Base-by-base conservation (phyloP, 306 rosid species). In the Malus sylvestris region DNA sequence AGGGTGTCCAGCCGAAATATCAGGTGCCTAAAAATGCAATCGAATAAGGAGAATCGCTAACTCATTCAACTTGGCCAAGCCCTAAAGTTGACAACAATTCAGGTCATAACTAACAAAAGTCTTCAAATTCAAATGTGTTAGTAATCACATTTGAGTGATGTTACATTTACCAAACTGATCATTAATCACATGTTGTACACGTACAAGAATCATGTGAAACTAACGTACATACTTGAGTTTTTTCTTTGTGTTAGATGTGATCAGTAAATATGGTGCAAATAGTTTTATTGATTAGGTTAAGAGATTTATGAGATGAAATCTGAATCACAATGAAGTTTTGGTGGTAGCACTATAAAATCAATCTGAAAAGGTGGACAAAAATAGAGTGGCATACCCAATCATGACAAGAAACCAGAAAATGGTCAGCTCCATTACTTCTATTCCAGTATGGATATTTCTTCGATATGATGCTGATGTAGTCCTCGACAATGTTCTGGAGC, bases 341-440 rank as follows among this genome's bases (percentile, higher is more conserved):
- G 55, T 49, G 55, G 20, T 49, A 49, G 2, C 55, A 49, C 55
- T 49, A 49, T 49, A 5, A 49, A 49, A 49, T 49, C 55, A 49
- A 49, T 15, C 8, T 49, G 55, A 49, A 49, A 49, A 49, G 53
- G 20, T 49, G 55, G 20, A 49, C 16, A 49, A 49, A 49, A 15
- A 35, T 35, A 35, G 8, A 49, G 8, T 27, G 38, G 23, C 74
- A 7, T 76, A 91, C 93, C 96, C 93, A 91, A 77, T 91, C 96
- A 53, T 91, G 93, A 77, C 91, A 91, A 25, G 91, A 87, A 67
- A 91, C 55, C 15, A 87, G 70, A 67, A 91, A 87, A 83, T 89
- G 93, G 60, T 91, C 92, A 23, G 83, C 89, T 30, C 93, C 93
- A 3, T 69, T 59, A 81, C 86, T 86, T 80, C 87, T 78, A 9